Base-by-base conservation (phyloP, 306 rosid genomes). In the Astragalus membranaceus region DNA sequence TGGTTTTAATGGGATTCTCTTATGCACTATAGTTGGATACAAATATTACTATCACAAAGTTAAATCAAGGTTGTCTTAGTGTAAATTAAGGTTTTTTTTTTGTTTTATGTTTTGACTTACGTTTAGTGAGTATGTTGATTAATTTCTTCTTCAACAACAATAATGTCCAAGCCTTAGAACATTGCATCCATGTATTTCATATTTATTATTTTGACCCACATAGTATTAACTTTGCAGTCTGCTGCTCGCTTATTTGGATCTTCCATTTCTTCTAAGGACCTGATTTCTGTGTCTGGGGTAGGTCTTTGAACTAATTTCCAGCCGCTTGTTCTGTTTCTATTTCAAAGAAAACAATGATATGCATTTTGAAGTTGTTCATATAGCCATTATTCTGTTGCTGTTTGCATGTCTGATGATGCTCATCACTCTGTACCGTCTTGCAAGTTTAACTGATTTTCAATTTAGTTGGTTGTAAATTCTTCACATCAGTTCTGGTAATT, bases 181-280 rank as follows among this genome's bases (percentile, higher is more conserved):
- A 57, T 36, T 23, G 53, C 57, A 59, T 69, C 35, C 60, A 43
- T 35, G 11, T 16, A 23, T 35, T 15, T 60, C 6, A 36, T 33
- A 41, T 29, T 69, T 57, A 11, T 51, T 58, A 48, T 75, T 65
- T 48, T 13, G 57, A 50, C 72, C 50, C 46, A 56, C 62, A 4
- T 43, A 30, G 51, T 55, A 53, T 78, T 51, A 51, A 67, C 44
- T 29, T 56, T 83, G 76, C 90, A 90, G 98, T 93, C 98, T 15
- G 92, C 98, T 14, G 96, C 98, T 14, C 94, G 96, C 77, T 85
- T 93, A 65, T 90, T 87, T 83, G 98, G 98, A 70, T 93, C 96
- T 73, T 80, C 93, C 32, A 85, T 88, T 72, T 84, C 95, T 81
- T 84, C 89, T 8, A 80, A 86, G 84, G 88, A 92, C 76, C 83